These are phyloP conservation scores for Rhazya stricta DNA, from an alignment of 257 asterid species.

Conservation along the genomic window DNA sequence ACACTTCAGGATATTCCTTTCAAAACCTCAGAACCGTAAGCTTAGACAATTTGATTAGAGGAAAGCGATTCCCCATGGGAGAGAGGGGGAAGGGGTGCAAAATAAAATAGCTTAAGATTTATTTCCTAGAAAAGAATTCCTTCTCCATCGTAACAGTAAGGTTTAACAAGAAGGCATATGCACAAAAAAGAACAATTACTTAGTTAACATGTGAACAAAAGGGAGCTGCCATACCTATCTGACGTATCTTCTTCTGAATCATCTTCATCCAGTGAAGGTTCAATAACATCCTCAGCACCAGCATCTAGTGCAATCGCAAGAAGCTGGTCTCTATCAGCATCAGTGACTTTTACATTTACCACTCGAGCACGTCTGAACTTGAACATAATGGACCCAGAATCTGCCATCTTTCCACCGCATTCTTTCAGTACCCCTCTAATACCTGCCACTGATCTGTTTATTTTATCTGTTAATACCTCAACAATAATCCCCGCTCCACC, in stretches of 20 bases:
- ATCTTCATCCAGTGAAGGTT: constrained; percentile 59
- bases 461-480: constrained; percentile 80
- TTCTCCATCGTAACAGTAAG: neutral
- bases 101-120: too few relatives aligned
- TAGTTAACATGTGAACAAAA: neutral
- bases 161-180: neutral
- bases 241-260: constrained; percentile 55
- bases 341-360: constrained; percentile 56
- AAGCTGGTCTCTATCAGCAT: constrained; percentile 63
- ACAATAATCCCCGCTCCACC: constrained; percentile 89
- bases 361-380: constrained; percentile 78
- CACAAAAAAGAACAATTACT: neutral
- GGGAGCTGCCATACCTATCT: constrained; percentile 47
- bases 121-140: neutral
- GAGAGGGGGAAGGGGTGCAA: too few relatives aligned
- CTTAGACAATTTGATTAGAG: neutral
- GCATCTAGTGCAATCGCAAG: constrained; percentile 79
- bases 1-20: neutral
- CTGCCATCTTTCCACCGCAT: constrained; percentile 88
- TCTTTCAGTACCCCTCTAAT: constrained; percentile 73
- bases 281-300: constrained; percentile 86
- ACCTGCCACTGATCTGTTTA: constrained; percentile 68
- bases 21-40: neutral
- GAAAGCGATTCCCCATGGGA: too few relatives aligned
- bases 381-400: constrained; percentile 89